phyloP scores from a whole-genome alignment of 2,329 filamentous ascomycete species.

The Corynespora cassiicola region DNA sequence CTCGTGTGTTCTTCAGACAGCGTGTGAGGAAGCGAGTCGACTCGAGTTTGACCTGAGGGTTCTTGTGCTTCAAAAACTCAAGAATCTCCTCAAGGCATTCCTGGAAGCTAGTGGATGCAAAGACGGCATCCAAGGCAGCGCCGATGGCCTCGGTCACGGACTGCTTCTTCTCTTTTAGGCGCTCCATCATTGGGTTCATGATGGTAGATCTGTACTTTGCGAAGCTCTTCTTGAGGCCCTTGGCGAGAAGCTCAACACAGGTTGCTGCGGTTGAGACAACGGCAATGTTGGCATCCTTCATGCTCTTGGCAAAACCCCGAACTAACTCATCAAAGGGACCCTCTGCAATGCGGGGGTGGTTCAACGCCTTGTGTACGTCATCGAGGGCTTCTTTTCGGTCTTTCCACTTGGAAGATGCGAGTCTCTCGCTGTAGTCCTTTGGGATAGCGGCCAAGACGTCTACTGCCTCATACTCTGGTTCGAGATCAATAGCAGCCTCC shows the following conservation, averaged over 20 bases:
- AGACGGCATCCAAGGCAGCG: conserved; percentile 78
- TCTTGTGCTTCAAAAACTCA: conserved; percentile 88
- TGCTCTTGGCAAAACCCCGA: conserved; percentile 85
- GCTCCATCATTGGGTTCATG: conserved; percentile 90
- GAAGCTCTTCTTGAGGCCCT: conserved; percentile 80
- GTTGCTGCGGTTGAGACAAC: conserved; percentile 93
- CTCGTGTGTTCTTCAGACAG: conserved; percentile 80
- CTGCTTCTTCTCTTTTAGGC: conserved; percentile 96
- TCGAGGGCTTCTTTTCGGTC: conserved; percentile 95
- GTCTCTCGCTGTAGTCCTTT: conserved; percentile 79
- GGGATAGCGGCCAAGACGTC: conserved; percentile 85
- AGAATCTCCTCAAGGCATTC: conserved; percentile 93
- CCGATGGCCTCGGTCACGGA: conserved; percentile 87
- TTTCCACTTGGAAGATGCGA: conserved; percentile 96
- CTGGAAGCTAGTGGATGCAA: conserved; percentile 70
- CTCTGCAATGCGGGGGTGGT: conserved; percentile 91
- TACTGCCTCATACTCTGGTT: conserved; percentile 75
- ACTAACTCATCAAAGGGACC: conserved; percentile 85
- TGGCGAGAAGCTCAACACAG: conserved; percentile 87
- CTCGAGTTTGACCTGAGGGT: conserved; percentile 96
- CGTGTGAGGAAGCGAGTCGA: conserved; percentile 93
- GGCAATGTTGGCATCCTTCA: conserved; percentile 98
- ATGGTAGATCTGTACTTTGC: conserved; percentile 80
- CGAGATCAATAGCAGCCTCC: conserved; percentile 73
- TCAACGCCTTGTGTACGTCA: conserved; percentile 75